Evolutionary conservation across 2,329 filamentous ascomycete species (phyloP), one percentile per base, ranked within the genome.

Genomic region (Albifimbria verrucaria): DNA sequence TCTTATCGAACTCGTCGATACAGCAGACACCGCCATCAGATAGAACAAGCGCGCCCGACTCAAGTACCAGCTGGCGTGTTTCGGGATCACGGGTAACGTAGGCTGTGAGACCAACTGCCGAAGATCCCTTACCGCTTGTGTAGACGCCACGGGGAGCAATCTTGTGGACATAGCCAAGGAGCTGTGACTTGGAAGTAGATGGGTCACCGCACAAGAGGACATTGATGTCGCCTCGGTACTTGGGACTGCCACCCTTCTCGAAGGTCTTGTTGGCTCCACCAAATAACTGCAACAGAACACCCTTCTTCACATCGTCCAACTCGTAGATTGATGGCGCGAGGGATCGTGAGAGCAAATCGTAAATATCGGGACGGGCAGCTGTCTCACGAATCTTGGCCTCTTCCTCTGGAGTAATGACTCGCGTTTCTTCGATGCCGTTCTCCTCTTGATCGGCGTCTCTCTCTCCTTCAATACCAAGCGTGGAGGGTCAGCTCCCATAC

Each of bases 221-320:
- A 68, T 99, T 99, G 76, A 99, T 97, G 71, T 99, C 94, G 57
- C 94, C 94, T 76, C 94, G 85, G 70, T 99, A 99, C 63, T 89
- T 92, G 7, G 94, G 94, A 65, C 90, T 96, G 53, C 92, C 94
- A 52, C 94, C 94, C 72, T 97, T 97, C 54, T 96, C 85, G 70
- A 99, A 99, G 1, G 90, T 90, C 75, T 99, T 99, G 78, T 99
- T 99, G 28, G 94, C 96, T 52, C 94, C 94, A 36, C 94, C 93
- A 68, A 99, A 99, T 41, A 99, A 83, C 66, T 99, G 94, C 4
- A 99, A 85, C 11, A 99, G 78, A 56, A 99, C 97, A 11, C 94
- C 94, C 74, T 99, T 99, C 79, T 99, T 99, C 47, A 97, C 92
- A 65, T 99, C 94, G 61, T 99, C 94, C 86, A 96, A 89, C 72